Conservation (phyloP, 768 basidiomycete genomes). For the Jaapia argillacea region DNA sequence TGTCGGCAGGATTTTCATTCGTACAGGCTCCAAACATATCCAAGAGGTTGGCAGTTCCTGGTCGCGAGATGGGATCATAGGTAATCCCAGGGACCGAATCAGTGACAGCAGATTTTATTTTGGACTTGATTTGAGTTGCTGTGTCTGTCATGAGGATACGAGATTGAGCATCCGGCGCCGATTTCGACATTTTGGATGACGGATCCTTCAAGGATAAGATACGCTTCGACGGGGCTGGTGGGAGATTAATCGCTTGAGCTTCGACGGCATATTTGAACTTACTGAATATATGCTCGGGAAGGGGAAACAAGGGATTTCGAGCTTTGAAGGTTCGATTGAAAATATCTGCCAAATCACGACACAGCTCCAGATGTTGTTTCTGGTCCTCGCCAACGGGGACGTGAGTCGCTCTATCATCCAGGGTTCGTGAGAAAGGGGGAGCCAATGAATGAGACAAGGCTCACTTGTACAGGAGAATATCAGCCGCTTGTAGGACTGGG, state of each 20-base stretch:
- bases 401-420: conserved; percentile 79
- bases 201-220: conserved; percentile 84
- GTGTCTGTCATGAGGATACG: conserved; percentile 84
- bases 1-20: conserved; percentile 27
- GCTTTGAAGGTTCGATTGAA: conserved; percentile 68
- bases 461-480: conserved; percentile 80
- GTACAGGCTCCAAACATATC: conserved; percentile 72
- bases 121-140: conserved; percentile 44
- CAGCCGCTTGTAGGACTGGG: conserved; percentile 89
- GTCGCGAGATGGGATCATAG: conserved; percentile 72
- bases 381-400: conserved; percentile 98
- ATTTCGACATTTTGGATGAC: conserved; percentile 91
- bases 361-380: conserved; percentile 86
- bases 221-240: conserved; percentile 65
- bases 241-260: background rate
- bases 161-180: conserved; percentile 64
- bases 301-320: conserved; percentile 44
- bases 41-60: conserved; percentile 77
- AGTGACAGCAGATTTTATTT: conserved; percentile 77
- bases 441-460: conserved; percentile 9
- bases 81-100: conserved; percentile 70
- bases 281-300: conserved; percentile 72
- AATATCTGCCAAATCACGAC: conserved; percentile 69
- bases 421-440: background rate
- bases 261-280: conserved; percentile 17